phyloP scores from a whole-genome alignment of 345 rosid species.

The Citrus hindsii region DNA sequence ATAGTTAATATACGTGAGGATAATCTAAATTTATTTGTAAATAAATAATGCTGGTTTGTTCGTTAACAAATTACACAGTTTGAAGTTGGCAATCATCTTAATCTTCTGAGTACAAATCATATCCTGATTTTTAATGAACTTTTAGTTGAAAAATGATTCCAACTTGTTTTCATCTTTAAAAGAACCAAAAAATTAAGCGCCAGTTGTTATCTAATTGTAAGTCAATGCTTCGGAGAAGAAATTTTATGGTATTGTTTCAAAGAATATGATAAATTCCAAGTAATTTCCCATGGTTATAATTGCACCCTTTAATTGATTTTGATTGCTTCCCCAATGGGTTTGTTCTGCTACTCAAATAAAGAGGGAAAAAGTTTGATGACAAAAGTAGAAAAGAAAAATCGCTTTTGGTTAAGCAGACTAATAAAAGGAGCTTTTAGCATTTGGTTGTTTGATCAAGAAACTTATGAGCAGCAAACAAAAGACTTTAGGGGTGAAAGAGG shows the following conservation, averaged over 20 bases:
- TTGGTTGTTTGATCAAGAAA: slow-evolving; percentile 8
- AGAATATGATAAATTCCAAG: not conserved
- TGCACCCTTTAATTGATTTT: not conserved
- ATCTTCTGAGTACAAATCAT: not conserved
- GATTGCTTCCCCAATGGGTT: not conserved
- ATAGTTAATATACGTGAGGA: rapidly evolving
- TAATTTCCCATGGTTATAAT: not conserved
- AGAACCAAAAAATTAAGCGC: not conserved
- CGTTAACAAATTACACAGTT: not conserved
- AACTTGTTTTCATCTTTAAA: not conserved
- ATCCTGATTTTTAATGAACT: not conserved
- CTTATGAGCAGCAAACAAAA: not conserved
- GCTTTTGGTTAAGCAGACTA: not conserved
- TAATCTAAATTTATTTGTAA: too few relatives aligned
- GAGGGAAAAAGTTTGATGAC: not conserved
- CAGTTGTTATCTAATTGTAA: not conserved
- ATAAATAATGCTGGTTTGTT: not conserved
- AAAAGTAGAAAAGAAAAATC: not conserved
- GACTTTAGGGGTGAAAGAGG: not conserved
- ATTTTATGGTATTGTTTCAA: not conserved
- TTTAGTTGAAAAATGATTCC: not conserved
- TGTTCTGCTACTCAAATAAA: not conserved
- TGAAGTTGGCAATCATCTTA: not conserved
- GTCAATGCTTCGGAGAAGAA: slow-evolving; percentile 6
- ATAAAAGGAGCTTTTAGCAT: slow-evolving; percentile 6